phyloP scores from a whole-genome alignment of 441 rosid species.

The Omphalea diandra region DNA sequence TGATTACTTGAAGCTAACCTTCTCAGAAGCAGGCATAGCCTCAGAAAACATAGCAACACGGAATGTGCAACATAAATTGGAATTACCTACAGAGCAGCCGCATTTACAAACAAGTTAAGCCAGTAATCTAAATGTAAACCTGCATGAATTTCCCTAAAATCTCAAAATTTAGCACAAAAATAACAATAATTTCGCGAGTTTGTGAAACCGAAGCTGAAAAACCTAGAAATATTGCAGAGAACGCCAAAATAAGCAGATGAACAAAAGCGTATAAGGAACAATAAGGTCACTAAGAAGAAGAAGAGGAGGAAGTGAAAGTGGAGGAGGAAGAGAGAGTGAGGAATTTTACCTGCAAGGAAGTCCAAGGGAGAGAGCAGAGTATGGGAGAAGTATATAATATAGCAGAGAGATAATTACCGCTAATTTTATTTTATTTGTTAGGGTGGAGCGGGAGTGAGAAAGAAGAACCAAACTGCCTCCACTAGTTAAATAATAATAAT shows the following conservation, averaged over 20 bases:
- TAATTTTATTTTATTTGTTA: no score
- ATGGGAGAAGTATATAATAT: no score
- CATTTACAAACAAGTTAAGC: background rate
- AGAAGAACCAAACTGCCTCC: no score
- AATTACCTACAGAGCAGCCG: background rate
- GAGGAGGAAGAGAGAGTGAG: background rate
- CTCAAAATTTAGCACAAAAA: no score
- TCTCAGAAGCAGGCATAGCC: slow-evolving; percentile 7
- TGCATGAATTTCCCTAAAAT: background rate
- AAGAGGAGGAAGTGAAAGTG: background rate
- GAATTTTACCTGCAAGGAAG: background rate
- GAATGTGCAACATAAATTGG: slow-evolving; percentile 5
- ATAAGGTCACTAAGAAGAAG: background rate
- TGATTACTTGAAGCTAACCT: slow-evolving; percentile 8
- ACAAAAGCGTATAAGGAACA: no score
- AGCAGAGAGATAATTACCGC: no score
- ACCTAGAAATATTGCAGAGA: background rate
- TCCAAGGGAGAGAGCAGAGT: background rate
- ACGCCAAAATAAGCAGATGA: background rate
- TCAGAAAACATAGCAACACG: background rate
- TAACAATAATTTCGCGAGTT: no score
- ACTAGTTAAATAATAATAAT: no score
- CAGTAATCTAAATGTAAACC: background rate
- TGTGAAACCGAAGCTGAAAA: background rate
- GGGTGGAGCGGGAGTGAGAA: no score